These are phyloP conservation scores for Colletotrichum australisinense DNA, from an alignment of 2,329 filamentous ascomycete species.

Conservation along the genomic window DNA sequence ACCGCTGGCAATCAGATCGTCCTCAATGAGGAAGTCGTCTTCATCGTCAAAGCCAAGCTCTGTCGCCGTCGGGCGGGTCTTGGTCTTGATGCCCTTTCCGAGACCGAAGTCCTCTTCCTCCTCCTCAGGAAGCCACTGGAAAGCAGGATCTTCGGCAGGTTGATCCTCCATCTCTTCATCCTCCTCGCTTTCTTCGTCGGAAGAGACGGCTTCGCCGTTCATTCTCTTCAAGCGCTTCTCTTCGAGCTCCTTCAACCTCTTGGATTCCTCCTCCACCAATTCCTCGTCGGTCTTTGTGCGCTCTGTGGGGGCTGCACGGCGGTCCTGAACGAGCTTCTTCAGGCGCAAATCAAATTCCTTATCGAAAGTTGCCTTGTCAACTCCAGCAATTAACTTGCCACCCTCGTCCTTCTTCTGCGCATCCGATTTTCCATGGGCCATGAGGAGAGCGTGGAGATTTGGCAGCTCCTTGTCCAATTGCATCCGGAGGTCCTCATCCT, in stretches of 20 bases:
- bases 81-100: conserved; percentile 67
- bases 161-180: conserved; percentile 50
- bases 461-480: conserved; percentile 87
- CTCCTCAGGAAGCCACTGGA: conserved; percentile 45
- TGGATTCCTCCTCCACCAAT: conserved; percentile 80
- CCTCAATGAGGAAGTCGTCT: conserved; percentile 92
- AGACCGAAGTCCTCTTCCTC: conserved; percentile 70
- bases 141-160: conserved; percentile 45
- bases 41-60: conserved; percentile 88
- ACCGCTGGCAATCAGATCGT: conserved; percentile 85
- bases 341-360: conserved; percentile 90
- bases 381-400: conserved; percentile 54
- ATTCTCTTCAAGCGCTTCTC: conserved; percentile 86
- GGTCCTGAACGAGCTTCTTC: conserved; percentile 85
- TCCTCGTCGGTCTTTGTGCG: conserved; percentile 94
- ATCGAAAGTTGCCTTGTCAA: conserved; percentile 77
- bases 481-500: conserved; percentile 87
- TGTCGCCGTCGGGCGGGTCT: conserved; percentile 63
- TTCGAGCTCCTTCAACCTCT: conserved; percentile 83
- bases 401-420: conserved; percentile 39
- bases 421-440: conserved; percentile 54
- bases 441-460: conserved; percentile 80
- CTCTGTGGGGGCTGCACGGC: conserved; percentile 85
- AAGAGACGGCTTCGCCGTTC: conserved; percentile 80
- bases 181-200: conserved; percentile 63